These are phyloP conservation scores for Tagetes erecta DNA, from an alignment of 129 eudicot species.

Conservation along the genomic window DNA sequence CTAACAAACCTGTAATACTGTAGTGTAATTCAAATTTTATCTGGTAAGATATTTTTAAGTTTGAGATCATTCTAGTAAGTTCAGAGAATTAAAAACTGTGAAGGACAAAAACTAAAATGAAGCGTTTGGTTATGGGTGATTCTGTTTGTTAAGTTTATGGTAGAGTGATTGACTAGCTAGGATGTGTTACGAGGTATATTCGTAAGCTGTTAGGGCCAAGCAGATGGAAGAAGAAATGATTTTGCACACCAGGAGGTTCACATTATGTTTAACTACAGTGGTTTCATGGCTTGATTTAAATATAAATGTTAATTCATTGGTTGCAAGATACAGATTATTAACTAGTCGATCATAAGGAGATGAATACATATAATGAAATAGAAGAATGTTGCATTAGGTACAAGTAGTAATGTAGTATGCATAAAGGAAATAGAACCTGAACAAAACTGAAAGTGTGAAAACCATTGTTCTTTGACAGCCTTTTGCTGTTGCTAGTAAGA, in stretches of 20 bases:
- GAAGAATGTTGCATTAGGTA: not conserved
- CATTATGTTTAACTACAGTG: not conserved
- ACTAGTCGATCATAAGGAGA: not conserved
- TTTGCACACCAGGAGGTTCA: constrained; percentile 15
- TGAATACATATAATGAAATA: not conserved
- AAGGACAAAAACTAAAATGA: constrained; percentile 5
- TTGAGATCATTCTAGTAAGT: constrained; percentile 4
- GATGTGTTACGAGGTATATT: constrained; percentile 14
- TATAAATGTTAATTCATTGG: not conserved
- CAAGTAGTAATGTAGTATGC: not conserved
- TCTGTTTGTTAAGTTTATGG: constrained; percentile 4
- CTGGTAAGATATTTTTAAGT: constrained; percentile 1
- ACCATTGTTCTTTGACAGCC: constrained; percentile 12
- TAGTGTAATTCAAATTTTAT: not conserved
- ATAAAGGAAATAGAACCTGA: not conserved
- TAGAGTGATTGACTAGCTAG: constrained; percentile 9
- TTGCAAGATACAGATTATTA: not conserved
- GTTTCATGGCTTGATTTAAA: not conserved
- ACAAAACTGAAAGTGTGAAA: constrained; percentile 5
- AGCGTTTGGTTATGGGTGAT: constrained; percentile 20
- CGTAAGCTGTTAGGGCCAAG: not conserved
- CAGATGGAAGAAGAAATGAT: not conserved
- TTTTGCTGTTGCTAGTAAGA: not conserved
- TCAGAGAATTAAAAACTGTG: not conserved
- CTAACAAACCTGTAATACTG: not conserved